Base-by-base conservation (phyloP, 805 yeast species). In the Saccharomycopsis javanensis region DNA sequence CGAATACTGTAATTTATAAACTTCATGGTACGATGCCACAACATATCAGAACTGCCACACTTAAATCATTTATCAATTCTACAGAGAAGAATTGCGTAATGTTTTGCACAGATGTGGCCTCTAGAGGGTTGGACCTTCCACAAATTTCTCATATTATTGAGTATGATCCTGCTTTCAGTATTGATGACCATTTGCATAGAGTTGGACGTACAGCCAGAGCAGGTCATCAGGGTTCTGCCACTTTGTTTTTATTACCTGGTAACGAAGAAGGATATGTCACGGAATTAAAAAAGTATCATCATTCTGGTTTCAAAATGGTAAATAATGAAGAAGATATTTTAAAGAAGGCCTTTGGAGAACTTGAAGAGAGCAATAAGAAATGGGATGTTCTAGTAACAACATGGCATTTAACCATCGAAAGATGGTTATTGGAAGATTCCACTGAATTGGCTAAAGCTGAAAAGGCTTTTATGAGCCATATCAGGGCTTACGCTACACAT, bases 141-240 rank as follows among this genome's bases (percentile, higher is more conserved):
- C 78, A 81, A 54, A 88, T 94, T 58, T 80, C 94, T 50, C 81
- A 85, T 52, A 96, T 94, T 33, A 76, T 94, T 18, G 99, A 94
- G 69, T 85, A 83, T 64, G 99, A 94, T 68, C 97, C 99, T 2
- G 97, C 99, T 4, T 91, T 92, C 66, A 79, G 94, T 1, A 76
- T 89, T 4, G 97, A 90, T 61, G 99, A 94, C 68, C 99, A 94
- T 76, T 74, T 94, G 58, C 99, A 94, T 70, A 79, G 99, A 70
- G 88, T 91, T 57, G 99, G 99, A 55, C 83, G 99, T 74, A 90
- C 98, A 11, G 99, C 99, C 7, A 83, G 99, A 73, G 96, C 95
- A n/a, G 99, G 99, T 61, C 79, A 82, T 50, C 70, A 74, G 42
- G 99, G 99, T 68, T 77, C 77, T 38, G 86, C 97, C 1, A 69